These are phyloP conservation scores for Pichia membranifaciens DNA, from an alignment of 805 yeast species.

Conservation along the genomic window DNA sequence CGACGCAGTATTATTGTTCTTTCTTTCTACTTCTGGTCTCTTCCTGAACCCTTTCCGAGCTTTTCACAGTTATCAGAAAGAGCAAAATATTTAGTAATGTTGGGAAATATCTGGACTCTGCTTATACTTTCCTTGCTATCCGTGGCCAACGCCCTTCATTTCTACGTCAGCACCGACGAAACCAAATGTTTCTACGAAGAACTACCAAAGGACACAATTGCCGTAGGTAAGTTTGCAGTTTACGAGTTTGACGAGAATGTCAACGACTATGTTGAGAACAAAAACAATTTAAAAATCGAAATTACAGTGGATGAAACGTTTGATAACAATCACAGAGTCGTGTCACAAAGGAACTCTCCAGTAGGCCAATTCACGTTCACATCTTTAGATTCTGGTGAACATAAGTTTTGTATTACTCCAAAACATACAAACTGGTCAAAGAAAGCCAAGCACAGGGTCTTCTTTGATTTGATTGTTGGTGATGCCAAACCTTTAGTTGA, in stretches of 20 bases:
- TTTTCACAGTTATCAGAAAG: too few species aligned
- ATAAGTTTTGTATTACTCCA: constrained; percentile 66
- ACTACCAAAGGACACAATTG: constrained; percentile 68
- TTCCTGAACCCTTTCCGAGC: too few species aligned
- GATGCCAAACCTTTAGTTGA: constrained; percentile 58
- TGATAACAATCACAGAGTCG: constrained; percentile 72
- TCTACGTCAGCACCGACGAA: constrained; percentile 72
- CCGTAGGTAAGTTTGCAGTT: constrained; percentile 72
- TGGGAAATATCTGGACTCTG: neutral
- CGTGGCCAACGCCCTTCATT: constrained; percentile 55
- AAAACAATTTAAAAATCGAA: constrained; percentile 52
- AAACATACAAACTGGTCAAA: constrained; percentile 40
- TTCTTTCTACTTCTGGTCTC: too few species aligned
- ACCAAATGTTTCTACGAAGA: constrained; percentile 82
- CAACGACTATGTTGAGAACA: constrained; percentile 41
- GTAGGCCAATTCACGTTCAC: constrained; percentile 68
- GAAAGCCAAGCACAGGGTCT: constrained; percentile 55
- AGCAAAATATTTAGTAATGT: neutral
- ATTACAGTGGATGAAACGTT: constrained; percentile 74
- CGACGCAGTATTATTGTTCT: too few species aligned
- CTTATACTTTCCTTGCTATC: constrained; percentile 6
- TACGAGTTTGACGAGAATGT: constrained; percentile 49
- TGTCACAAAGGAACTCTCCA: constrained; percentile 59
- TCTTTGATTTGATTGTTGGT: constrained; percentile 64
- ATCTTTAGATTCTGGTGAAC: constrained; percentile 72